Conservation (phyloP, 1,284 basidiomycete genomes). For the Ceratobasidium sp. region DNA sequence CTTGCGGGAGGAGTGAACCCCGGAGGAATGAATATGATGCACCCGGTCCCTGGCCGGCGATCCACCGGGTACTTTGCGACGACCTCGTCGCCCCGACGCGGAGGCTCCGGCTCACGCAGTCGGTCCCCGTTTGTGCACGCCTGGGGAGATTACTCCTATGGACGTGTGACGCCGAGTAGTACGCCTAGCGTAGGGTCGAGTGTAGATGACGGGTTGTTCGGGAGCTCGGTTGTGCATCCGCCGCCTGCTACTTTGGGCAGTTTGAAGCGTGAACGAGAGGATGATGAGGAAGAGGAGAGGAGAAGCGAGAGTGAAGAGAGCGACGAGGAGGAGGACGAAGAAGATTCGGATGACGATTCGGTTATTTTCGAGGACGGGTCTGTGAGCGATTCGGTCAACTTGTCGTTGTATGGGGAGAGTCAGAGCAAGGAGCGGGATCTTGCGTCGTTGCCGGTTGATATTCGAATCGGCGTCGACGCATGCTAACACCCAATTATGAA, state of each 20-base stretch:
- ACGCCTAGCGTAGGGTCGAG: conserved; percentile 27
- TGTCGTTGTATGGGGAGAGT: conserved; percentile 26
- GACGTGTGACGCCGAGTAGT: conserved; percentile 7
- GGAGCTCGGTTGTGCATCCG: not conserved
- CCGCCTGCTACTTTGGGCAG: not conserved
- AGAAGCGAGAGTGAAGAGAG: conserved; percentile 15
- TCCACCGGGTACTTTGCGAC: not conserved
- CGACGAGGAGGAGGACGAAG: conserved; percentile 5
- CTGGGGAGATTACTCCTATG: too few relatives aligned
- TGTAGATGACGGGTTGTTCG: not conserved
- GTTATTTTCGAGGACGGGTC: conserved; percentile 44
- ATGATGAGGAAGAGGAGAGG: conserved; percentile 4
- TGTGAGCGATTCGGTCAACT: conserved; percentile 35
- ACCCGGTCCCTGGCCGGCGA: conserved; percentile 15
- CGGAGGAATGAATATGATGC: conserved; percentile 5
- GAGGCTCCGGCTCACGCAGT: not conserved
- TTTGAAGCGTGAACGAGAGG: conserved; percentile 22
- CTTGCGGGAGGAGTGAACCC: too few relatives aligned
- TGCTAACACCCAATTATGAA: not conserved
- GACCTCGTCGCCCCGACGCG: not conserved
- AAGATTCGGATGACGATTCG: conserved; percentile 39
- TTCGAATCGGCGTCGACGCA: conserved; percentile 18
- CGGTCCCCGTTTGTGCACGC: conserved; percentile 10
- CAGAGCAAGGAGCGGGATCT: not conserved
- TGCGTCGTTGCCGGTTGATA: not conserved